Percentiles rank a stretch among this genome's conserved stretches.
phyloP scores from a whole-genome alignment of 208 protist genomes.

The Leishmania turanica region DNA sequence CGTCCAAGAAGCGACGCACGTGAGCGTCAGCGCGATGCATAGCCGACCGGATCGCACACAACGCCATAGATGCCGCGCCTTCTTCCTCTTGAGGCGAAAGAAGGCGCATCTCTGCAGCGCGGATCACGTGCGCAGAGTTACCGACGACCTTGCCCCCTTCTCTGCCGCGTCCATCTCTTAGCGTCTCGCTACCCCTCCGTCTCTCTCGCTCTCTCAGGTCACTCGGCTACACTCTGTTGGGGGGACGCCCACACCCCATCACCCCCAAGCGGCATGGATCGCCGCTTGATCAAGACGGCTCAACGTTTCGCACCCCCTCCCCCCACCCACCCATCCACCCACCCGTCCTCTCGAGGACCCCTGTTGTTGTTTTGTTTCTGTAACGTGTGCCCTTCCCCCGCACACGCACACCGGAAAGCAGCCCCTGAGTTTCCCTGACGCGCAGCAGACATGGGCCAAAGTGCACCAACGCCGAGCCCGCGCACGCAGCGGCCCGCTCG shows the following conservation, averaged over 20 bases:
- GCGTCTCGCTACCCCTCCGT: background rate
- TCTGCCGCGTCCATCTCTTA: background rate
- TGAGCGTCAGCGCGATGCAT: background rate
- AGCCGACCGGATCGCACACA: background rate
- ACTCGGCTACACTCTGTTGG: background rate
- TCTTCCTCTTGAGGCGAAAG: no score
- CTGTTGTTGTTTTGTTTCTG: no score
- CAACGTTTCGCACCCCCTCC: background rate
- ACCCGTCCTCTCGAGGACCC: background rate
- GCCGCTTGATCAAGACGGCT: background rate
- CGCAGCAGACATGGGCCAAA: slow-evolving; percentile 8
- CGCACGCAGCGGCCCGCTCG: background rate
- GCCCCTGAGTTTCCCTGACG: background rate
- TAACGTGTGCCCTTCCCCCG: background rate
- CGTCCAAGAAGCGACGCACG: background rate
- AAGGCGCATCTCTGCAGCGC: no score
- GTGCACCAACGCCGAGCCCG: background rate
- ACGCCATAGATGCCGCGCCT: background rate
- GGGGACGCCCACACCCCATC: background rate
- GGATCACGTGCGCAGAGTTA: background rate
- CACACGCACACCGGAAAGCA: background rate
- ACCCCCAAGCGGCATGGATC: background rate
- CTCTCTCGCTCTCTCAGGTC: background rate
- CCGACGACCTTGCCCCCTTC: background rate
- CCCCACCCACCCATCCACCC: background rate